A percentile compares a stretch with the other conserved stretches of the same genome.
Conservation (phyloP, 768 basidiomycete species). For the Brasilioporus rufonigricans region DNA sequence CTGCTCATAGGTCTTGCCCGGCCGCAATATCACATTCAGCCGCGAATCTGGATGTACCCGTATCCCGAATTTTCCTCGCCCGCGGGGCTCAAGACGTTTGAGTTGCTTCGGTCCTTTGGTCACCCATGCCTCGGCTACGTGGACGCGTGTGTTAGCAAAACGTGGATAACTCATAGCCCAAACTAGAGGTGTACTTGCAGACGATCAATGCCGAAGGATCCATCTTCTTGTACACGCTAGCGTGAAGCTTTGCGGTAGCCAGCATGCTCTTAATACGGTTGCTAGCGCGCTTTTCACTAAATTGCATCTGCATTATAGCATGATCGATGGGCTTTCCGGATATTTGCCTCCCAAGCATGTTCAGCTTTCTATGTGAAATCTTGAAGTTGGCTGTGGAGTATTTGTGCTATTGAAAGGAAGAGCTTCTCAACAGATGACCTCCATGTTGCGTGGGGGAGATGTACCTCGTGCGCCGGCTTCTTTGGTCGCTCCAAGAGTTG, state of each 20-base stretch:
- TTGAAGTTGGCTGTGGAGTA: conserved; percentile 92
- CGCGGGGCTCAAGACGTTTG: conserved; percentile 76
- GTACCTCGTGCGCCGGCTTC: conserved; percentile 31
- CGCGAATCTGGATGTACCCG: conserved; percentile 74
- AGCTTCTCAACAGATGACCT: conserved; percentile 5
- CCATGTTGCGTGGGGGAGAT: neutral
- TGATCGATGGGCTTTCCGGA: conserved; percentile 89
- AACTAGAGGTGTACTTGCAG: conserved; percentile 48
- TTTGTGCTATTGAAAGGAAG: conserved; percentile 62
- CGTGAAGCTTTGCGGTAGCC: conserved; percentile 83
- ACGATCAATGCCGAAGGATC: conserved; percentile 72
- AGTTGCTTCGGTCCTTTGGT: conserved; percentile 70
- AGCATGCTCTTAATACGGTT: conserved; percentile 87
- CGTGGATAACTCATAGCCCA: neutral
- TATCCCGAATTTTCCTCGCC: conserved; percentile 77
- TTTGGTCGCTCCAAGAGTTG: conserved; percentile 16
- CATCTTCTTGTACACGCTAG: conserved; percentile 72
- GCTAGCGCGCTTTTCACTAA: conserved; percentile 90
- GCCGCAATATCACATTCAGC: conserved; percentile 72
- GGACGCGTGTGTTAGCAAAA: conserved; percentile 4
- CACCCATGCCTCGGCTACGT: conserved; percentile 89
- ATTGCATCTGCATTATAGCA: conserved; percentile 96
- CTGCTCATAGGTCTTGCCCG: conserved; percentile 77
- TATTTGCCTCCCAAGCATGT: conserved; percentile 84
- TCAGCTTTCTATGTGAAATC: conserved; percentile 90